Evolutionary conservation across 768 basidiomycete species (phyloP), one percentile per base, ranked within the genome.

Genomic region (Boletus speciosus): DNA sequence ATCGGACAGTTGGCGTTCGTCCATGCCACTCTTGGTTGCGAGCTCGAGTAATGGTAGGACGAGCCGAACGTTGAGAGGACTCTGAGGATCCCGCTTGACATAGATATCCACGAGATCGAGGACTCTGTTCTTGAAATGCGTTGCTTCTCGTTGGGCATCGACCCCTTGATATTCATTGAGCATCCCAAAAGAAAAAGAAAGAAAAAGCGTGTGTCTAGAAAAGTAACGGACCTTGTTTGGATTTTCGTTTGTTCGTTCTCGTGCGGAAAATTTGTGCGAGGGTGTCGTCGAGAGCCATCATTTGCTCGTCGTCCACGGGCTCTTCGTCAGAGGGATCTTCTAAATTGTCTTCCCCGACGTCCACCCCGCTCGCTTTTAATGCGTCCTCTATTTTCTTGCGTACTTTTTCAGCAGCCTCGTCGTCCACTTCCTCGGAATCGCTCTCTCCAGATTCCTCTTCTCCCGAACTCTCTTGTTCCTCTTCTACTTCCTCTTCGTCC

Each of bases 251-350:
- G 52, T 77, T 76, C 23, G 80, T 74, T 55, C 84, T 82, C 31
- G 84, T 77, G 54, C 81, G 81, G 81, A 99, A 96, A 31, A 93
- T 85, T 48, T 86, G 82, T 5, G 90, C 92, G 7, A 99, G 82
- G 66, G 96, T 88, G 46, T 90, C 89, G 65, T 99, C 96, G 27
- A 98, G 83, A 34, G 88, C 89, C 79, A 98, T 85, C 96, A 99
- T 99, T 73, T 97, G 92, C 25, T 98, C 95, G 66, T 99, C 96
- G 66, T 97, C 90, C 86, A 96, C 87, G 29, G 86, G 73, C 45
- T 89, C 88, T 56, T 85, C 83, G 38, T 79, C 70, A 27, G 70
- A 67, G 5, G 76, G 78, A 36, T 77, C 83, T 43, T 83, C 82
- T 7, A 77, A 77, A 12, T 78, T 81, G 8, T 81, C 62, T 15